Base-by-base conservation (phyloP, 2,329 filamentous ascomycete species). In the Exophiala alcalophila region DNA sequence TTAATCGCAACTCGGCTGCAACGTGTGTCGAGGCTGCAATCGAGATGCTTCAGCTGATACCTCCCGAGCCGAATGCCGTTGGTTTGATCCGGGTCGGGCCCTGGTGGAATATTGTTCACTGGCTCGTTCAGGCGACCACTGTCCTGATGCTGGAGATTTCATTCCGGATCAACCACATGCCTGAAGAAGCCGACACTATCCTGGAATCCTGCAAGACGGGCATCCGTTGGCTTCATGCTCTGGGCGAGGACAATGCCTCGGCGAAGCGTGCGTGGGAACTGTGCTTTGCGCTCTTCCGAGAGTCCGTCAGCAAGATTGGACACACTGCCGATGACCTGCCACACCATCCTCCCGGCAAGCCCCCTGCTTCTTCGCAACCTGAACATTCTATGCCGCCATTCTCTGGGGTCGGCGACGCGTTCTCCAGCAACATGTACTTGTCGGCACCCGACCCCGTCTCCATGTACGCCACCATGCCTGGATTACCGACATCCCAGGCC, bases 41-140 rank as follows among this genome's bases (percentile, higher is more conserved):
- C 24, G 55, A 55, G 12, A 63, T 66, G 57, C 55, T 71, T 10
- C 59, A 60, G 14, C 56, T 70, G 18, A 61, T 71, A n/a, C 67
- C 68, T 1, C 64, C 70, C 32, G 55, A 61, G 24, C 65, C 67
- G 1, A 63, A 68, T 36, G 59, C 65, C 2, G 51, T 63, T 10
- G 62, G 62, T n/a, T 57, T 71, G 11, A 65, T 68, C 29, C 52
- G 61, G 14, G 53, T 68, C 4, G 60, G 61, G 7, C 66, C 66
- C 11, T 71, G 69, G 69, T 71, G 67, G 65, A 65, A 61, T 48
- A 61, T 69, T 18, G 57, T 71, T 26, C 68, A 71, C 44, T 67
- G 65, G 36, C 55, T 71, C 12, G 69, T 71, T 59, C 69, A 71
- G 52, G 59, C 67, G 2, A 57, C 61, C 3, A 69, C 65, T 3